Base-by-base conservation (phyloP, 495 filamentous ascomycete species). In the Chaetomium fimeti region DNA sequence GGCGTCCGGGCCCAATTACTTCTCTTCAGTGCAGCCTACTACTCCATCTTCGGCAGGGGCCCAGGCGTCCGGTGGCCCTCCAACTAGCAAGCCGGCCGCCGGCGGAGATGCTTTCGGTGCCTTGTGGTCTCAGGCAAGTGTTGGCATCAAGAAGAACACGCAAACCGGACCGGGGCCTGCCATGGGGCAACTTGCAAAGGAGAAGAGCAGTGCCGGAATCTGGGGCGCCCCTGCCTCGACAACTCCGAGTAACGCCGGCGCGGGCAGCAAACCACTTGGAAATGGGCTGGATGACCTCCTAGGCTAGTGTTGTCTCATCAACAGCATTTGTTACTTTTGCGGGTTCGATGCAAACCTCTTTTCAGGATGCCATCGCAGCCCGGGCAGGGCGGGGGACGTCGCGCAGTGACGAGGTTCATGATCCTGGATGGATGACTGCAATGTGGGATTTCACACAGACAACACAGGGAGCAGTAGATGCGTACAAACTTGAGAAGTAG, bases 131-230 rank as follows among this genome's bases (percentile, higher is more conserved):
- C 82, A 88, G 55, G 88, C 91, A 29, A 91, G 89, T 55, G 85
- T 82, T 15, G 90, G 91, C 43, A 80, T 93, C 55, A 91, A 92
- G 79, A 98, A 97, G 78, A 78, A 83, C 27, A 81, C 77, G 47
- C 84, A 87, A 4, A 78, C 81, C 15, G 79, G 78, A 5, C 75
- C 83, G 1, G 85, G 82, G 63, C 90, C 89, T 65, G 89, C 91
- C 9, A 85, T 98, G 66, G 92, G 91, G 24, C 91, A 93, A 72
- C 89, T 98, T 79, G 93, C 92, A 49, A 96, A 96, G 80, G 90
- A 97, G 75, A 97, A 96, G 80, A 91, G 91, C 45, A 92, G 87
- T 73, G 91, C 91, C 2, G 92, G 93, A 2, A 91, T 98, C 68
- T 98, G 95, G 92, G 94, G 94, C 42, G 66, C 69, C 2, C 38